These are phyloP conservation scores for Monilinia vaccinii-corymbosi DNA, from an alignment of 2,329 filamentous ascomycete genomes.

Conservation along the genomic window DNA sequence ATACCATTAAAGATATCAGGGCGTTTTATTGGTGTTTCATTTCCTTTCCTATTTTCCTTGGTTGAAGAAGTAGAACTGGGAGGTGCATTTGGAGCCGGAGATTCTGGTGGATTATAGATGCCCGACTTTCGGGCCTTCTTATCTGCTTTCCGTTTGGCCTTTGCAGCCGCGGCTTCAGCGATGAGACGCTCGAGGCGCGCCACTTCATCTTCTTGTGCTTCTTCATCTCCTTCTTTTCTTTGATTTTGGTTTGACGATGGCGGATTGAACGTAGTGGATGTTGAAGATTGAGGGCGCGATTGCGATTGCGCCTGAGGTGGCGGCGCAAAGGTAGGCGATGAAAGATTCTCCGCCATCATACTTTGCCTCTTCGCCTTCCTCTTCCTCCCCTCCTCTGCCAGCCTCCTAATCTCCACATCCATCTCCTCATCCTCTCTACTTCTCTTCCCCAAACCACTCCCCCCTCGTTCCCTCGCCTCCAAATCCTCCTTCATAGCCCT, in stretches of 20 bases:
- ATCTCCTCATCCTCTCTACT: slow-evolving; percentile 43
- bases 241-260: background rate
- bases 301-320: slow-evolving; percentile 11
- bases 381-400: slow-evolving; percentile 44
- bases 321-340: slow-evolving; percentile 15
- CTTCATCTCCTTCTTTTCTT: slow-evolving; percentile 8
- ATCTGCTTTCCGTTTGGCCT: slow-evolving; percentile 29
- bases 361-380: slow-evolving; percentile 40
- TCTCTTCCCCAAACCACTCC: slow-evolving; percentile 44
- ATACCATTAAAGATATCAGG: slow-evolving; percentile 30
- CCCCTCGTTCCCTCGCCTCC: slow-evolving; percentile 61
- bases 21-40: slow-evolving; percentile 27
- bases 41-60: slow-evolving; percentile 15
- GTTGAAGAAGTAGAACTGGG: background rate
- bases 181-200: slow-evolving; percentile 38
- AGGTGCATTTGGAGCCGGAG: slow-evolving; percentile 14
- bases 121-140: slow-evolving; percentile 33
- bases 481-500: slow-evolving; percentile 78
- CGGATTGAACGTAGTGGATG: background rate
- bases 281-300: background rate
- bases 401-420: slow-evolving; percentile 42
- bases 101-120: slow-evolving; percentile 23
- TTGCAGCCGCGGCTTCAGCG: slow-evolving; percentile 34
- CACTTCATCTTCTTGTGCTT: slow-evolving; percentile 34
- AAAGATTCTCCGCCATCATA: slow-evolving; percentile 28